Evolutionary conservation across 257 asterid genomes (phyloP).

Genomic region (Galeopsis tetrahit): DNA sequence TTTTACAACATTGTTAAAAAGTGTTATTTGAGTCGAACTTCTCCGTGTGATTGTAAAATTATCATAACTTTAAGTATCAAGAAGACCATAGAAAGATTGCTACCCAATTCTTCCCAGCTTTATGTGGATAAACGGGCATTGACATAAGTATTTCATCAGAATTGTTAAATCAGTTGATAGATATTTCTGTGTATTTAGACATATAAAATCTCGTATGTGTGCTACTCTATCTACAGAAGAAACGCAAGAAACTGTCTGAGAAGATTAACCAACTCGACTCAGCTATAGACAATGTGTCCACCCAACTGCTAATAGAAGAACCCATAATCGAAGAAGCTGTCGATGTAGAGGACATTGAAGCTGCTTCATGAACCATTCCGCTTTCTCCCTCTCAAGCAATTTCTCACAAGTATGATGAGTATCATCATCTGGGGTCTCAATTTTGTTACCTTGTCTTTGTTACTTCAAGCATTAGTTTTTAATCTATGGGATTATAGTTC

Average conservation of each 20-base stretch:
- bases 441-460: neutral
- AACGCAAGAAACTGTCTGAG: conserved; percentile 66
- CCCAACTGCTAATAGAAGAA: conserved; percentile 53
- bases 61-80: neutral
- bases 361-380: conserved; percentile 41
- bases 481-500: conserved; percentile 1
- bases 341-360: conserved; percentile 54
- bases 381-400: neutral
- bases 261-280: conserved; percentile 73
- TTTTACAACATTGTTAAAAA: too few relatives aligned
- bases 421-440: neutral
- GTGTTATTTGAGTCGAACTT: neutral
- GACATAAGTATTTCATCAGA: neutral
- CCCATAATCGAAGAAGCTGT: conserved; percentile 46
- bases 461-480: conserved; percentile 13
- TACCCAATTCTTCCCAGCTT: neutral
- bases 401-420: conserved; percentile 13
- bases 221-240: conserved; percentile 51
- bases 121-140: neutral
- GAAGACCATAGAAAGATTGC: neutral
- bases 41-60: neutral
- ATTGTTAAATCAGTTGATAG: neutral
- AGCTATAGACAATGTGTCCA: conserved; percentile 72
- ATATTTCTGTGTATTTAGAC: neutral
- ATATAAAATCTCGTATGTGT: conserved; percentile 10